Evolutionary conservation across 2,329 filamentous ascomycete genomes (phyloP).

Genomic region (Thermothelomyces thermophilus): DNA sequence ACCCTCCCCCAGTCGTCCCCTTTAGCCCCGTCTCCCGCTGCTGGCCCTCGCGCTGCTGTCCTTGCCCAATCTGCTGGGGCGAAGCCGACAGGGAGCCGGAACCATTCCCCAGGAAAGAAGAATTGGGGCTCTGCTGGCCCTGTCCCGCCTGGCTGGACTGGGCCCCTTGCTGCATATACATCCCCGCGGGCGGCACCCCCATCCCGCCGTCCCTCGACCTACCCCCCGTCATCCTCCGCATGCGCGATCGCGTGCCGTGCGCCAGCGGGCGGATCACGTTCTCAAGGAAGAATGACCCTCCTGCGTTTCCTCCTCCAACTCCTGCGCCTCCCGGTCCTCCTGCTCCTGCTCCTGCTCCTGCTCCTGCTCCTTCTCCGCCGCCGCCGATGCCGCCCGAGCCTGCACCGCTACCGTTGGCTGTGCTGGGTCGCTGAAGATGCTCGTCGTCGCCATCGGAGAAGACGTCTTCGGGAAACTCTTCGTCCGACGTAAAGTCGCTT

Average conservation of each 20-base stretch:
- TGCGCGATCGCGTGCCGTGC: slow-evolving; percentile 51
- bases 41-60: neutral
- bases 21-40: slow-evolving; percentile 1
- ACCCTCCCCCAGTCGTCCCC: neutral
- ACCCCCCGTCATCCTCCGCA: slow-evolving; percentile 57
- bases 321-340: neutral
- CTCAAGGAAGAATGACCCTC: slow-evolving; percentile 48
- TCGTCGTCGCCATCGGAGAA: slow-evolving; percentile 73
- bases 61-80: slow-evolving; percentile 1
- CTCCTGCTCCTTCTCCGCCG: neutral
- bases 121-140: neutral
- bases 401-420: slow-evolving; percentile 30
- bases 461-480: slow-evolving; percentile 60
- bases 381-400: neutral
- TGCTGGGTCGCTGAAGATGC: slow-evolving; percentile 49
- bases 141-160: neutral
- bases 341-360: neutral
- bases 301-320: neutral
- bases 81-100: neutral
- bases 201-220: slow-evolving; percentile 29
- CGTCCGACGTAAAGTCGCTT: slow-evolving; percentile 62
- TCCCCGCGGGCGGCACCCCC: slow-evolving; percentile 13
- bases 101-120: neutral
- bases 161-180: neutral
- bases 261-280: slow-evolving; percentile 55